Evolutionary conservation across 345 rosid species (phyloP).

Genomic region (Gossypium longicalyx): DNA sequence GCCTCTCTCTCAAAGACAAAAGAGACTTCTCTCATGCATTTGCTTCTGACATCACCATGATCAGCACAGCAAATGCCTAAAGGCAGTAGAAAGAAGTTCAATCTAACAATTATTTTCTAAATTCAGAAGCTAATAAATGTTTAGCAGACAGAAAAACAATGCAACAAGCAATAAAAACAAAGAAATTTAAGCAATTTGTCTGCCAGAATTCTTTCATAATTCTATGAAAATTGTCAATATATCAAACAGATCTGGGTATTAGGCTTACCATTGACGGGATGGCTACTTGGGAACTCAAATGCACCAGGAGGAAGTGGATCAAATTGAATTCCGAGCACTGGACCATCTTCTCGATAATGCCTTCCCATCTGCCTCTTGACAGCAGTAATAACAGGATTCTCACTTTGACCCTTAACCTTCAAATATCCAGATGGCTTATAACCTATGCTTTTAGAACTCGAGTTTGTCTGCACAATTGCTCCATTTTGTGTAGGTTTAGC

Average conservation of each 20-base stretch:
- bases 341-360: slow-evolving; percentile 78
- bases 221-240: neutral
- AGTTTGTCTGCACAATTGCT: slow-evolving; percentile 12
- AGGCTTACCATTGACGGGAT: slow-evolving; percentile 51
- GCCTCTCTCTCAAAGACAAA: neutral
- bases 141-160: neutral
- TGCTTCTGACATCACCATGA: neutral
- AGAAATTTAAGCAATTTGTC: neutral
- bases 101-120: too few species aligned
- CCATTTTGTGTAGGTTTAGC: slow-evolving; percentile 34
- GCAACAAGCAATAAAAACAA: neutral
- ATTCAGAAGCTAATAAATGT: neutral
- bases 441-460: neutral
- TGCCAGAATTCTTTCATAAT: too few species aligned
- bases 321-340: slow-evolving; percentile 67
- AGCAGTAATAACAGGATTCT: slow-evolving; percentile 72
- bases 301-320: slow-evolving; percentile 84
- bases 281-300: slow-evolving; percentile 56
- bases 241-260: neutral
- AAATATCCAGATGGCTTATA: slow-evolving; percentile 35
- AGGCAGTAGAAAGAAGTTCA: neutral
- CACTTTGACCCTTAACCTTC: slow-evolving; percentile 66
- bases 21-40: neutral
- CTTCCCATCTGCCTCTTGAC: slow-evolving; percentile 81
- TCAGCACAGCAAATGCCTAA: neutral